Percentiles rank a stretch among this genome's conserved stretches.
Conservation (phyloP, 345 rosid species). For the Gossypium raimondii region DNA sequence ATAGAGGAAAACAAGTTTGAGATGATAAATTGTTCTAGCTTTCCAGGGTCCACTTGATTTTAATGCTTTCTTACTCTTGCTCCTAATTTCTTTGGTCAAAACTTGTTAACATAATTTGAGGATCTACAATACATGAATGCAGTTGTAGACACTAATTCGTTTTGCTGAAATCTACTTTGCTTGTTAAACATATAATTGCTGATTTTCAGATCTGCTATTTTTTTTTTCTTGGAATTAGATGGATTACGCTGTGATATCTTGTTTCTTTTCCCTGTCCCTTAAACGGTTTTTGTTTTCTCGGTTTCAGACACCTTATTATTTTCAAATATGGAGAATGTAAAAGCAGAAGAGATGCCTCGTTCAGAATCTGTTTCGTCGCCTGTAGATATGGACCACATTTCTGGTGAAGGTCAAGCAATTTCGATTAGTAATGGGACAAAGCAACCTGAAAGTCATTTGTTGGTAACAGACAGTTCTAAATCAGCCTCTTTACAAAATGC, state of each 20-base stretch:
- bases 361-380: conserved; percentile 20
- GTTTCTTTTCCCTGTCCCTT: neutral
- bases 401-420: conserved; percentile 7
- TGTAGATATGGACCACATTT: conserved; percentile 6
- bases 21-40: neutral
- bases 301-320: conserved; percentile 25
- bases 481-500: neutral
- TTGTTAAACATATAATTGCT: neutral
- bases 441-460: conserved; percentile 16
- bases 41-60: neutral
- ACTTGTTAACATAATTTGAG: neutral
- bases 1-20: neutral
- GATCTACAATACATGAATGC: neutral
- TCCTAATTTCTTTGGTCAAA: conserved; percentile 1
- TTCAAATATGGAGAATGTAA: neutral
- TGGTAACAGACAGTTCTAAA: neutral
- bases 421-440: conserved; percentile 10
- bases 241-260: neutral
- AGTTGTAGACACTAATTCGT: neutral
- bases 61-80: neutral
- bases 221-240: neutral
- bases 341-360: conserved; percentile 13
- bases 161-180: neutral
- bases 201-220: neutral
- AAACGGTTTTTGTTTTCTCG: neutral